Percentiles rank a stretch among this genome's conserved stretches.
phyloP scores from a whole-genome alignment of 306 rosid species.

The Dryas alaskensis region DNA sequence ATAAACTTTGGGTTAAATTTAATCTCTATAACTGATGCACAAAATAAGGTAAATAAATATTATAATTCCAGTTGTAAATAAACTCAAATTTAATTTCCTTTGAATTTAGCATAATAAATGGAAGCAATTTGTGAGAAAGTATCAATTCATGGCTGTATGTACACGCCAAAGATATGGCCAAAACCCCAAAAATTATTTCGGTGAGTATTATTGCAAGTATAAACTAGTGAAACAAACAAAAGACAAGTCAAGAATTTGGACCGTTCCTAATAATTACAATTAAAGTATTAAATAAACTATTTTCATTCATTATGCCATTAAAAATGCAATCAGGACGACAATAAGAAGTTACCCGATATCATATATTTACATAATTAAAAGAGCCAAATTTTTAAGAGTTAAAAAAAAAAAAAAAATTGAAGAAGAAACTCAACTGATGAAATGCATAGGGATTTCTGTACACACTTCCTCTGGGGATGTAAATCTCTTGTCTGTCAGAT shows the following conservation, averaged over 20 bases:
- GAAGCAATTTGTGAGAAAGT: too few species aligned
- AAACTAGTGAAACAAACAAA: background rate
- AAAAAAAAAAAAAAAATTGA: too few species aligned
- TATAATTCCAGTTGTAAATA: too few species aligned
- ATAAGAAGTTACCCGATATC: too few species aligned
- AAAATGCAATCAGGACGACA: too few species aligned
- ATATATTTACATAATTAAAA: too few species aligned
- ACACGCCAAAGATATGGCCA: background rate
- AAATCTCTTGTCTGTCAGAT: conserved; percentile 23
- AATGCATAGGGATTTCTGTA: conserved; percentile 29
- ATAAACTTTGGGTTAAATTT: too few species aligned
- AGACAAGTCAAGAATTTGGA: background rate
- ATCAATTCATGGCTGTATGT: background rate
- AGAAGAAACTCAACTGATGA: conserved; percentile 28
- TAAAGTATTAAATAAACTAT: too few species aligned
- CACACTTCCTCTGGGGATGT: conserved; percentile 27
- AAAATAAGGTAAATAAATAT: background rate
- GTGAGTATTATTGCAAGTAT: background rate
- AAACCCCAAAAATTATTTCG: background rate
- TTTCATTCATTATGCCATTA: too few species aligned
- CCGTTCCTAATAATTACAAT: background rate
- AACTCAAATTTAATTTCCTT: too few species aligned
- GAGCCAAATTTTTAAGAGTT: background rate
- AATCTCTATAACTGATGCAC: background rate
- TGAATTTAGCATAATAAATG: too few species aligned